Base-by-base conservation (phyloP, 768 basidiomycete genomes). In the Ramaria rubella region DNA sequence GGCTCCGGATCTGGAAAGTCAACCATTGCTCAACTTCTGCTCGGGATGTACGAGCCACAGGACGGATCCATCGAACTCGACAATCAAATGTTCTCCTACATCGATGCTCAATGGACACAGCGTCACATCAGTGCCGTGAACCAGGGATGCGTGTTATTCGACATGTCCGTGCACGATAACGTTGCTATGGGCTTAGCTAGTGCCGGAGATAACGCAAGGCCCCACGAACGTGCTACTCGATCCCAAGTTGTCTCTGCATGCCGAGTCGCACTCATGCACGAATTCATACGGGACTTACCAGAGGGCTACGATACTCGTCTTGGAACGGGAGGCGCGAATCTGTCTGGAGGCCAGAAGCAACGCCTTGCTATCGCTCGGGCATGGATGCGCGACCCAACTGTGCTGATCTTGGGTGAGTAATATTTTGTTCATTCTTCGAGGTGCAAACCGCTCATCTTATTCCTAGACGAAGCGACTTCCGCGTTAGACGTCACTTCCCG, bases 341-440 rank as follows among this genome's bases (percentile, higher is more conserved):
- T 94, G 62, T 92, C 89, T 60, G 95, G 95, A 14, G 95, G 95
- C 2, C 96, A 98, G 75, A 82, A 82, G 62, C 95, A 99, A 72
- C 72, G 95, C 8, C 66, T 99, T 27, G 90, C 91, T 6, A 83
- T 99, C 57, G 95, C 95, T 0, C 74, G 95, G 49, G 94, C 91
- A 1, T 78, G 81, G 58, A 70, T 98, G 54, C 75, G 94, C 49
- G 82, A 98, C 69, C 94, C 95, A 4, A 81, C 83, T 1, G 85
- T 97, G 5, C 74, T 97, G 59, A 86, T 99, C 64, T 85, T 97
- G 38, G 94, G 95, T 94, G 58, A 48, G 87, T 79, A 49, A 30
- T 33, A 15, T 55, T 60, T 43, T 49, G 15, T 51, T 38, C 26
- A 38, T 24, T 49, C 26, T 51, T 17, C 26, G 9, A 5, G 27